Percentiles rank a stretch among this genome's conserved stretches.
Conservation (phyloP, 2,329 filamentous ascomycete genomes). For the Penicillium digitatum region DNA sequence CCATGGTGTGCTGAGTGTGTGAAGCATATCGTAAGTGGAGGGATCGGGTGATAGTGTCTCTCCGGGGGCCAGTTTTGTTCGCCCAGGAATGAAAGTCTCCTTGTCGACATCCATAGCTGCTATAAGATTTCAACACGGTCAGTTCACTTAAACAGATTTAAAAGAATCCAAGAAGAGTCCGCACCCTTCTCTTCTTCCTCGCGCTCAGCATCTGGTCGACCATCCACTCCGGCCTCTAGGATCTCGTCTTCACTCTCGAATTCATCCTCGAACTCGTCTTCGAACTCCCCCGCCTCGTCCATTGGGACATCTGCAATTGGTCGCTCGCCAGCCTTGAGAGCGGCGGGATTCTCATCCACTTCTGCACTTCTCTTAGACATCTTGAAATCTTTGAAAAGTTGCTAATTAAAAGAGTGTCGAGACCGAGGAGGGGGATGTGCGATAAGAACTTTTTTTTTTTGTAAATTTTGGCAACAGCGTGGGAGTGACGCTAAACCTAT, state of each 20-base stretch:
- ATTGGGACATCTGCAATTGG: conserved; percentile 50
- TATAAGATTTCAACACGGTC: conserved; percentile 24
- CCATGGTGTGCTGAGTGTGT: conserved; percentile 91
- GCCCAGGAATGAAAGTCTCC: conserved; percentile 90
- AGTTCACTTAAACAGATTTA: background rate
- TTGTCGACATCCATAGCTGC: conserved; percentile 91
- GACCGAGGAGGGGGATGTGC: conserved; percentile 12
- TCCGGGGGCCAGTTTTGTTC: conserved; percentile 83
- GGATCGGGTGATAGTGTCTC: conserved; percentile 88
- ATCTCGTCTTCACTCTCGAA: conserved; percentile 93
- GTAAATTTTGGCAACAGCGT: conserved; percentile 23
- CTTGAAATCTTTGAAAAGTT: conserved; percentile 14
- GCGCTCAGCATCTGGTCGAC: conserved; percentile 82
- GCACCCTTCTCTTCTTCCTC: conserved; percentile 77
- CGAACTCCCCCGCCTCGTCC: conserved; percentile 59
- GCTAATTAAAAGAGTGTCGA: conserved; percentile 10
- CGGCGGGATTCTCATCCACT: conserved; percentile 49
- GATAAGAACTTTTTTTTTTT: conserved; percentile 34
- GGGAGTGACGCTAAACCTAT: conserved; percentile 30
- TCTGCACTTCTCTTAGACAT: conserved; percentile 63
- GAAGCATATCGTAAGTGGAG: conserved; percentile 96
- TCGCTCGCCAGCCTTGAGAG: conserved; percentile 60
- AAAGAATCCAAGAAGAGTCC: conserved; percentile 16
- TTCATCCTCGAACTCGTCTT: conserved; percentile 88
- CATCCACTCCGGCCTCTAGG: conserved; percentile 89